A percentile compares a stretch with the other conserved stretches of the same genome.
Conservation (phyloP, 176 grass and related monocot species). For the Avena insularis region DNA sequence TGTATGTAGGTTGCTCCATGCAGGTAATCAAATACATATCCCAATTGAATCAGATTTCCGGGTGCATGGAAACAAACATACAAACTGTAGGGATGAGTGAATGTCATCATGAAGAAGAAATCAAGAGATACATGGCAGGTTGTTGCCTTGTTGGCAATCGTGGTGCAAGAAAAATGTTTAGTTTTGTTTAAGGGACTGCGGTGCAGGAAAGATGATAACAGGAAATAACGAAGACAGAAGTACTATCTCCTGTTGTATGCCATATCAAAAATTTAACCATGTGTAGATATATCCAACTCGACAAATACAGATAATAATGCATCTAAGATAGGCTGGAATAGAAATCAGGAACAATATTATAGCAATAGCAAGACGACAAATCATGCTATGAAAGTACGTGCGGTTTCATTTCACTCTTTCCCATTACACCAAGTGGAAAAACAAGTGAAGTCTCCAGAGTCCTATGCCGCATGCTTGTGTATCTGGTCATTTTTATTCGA, state of each 20-base stretch:
- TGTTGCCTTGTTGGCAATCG: not conserved
- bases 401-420: not conserved
- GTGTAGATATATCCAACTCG: slow-evolving; percentile 14
- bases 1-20: slow-evolving; percentile 31
- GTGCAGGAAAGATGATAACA: not conserved
- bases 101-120: slow-evolving; percentile 8
- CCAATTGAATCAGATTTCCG: not conserved
- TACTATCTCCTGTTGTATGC: not conserved
- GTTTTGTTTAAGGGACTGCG: not conserved
- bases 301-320: not conserved
- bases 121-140: not conserved
- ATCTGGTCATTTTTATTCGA: not conserved
- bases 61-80: slow-evolving; percentile 10
- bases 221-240: not conserved
- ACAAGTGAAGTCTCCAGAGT: not conserved
- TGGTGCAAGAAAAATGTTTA: not conserved
- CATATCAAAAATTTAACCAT: not conserved
- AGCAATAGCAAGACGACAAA: not conserved
- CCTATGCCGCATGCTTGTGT: not conserved
- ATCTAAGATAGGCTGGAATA: not conserved
- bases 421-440: not conserved
- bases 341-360: not conserved
- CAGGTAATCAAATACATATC: not conserved
- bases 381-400: not conserved
- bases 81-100: slow-evolving; percentile 4